Evolutionary conservation across 2,329 filamentous ascomycete genomes (phyloP).

Genomic region (Arthrinium phaeospermum): DNA sequence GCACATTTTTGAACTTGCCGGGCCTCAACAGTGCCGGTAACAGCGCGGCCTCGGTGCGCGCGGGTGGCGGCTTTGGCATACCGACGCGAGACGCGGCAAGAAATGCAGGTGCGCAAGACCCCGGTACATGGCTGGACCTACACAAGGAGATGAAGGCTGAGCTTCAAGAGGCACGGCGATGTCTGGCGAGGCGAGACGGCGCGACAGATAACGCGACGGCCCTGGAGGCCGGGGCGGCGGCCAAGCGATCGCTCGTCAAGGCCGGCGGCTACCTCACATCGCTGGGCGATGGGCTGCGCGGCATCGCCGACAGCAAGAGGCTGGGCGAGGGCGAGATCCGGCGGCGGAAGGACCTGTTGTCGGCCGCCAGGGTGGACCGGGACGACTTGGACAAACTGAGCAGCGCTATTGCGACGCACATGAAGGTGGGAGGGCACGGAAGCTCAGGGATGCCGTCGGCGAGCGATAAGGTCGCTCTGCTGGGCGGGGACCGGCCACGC

Average conservation of each 20-base stretch:
- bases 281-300: constrained; percentile 69
- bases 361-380: constrained; percentile 72
- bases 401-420: constrained; percentile 51
- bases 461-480: constrained; percentile 56
- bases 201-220: constrained; percentile 54
- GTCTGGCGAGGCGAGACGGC: constrained; percentile 71
- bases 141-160: constrained; percentile 75
- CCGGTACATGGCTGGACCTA: constrained; percentile 77
- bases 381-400: constrained; percentile 78
- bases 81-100: constrained; percentile 42
- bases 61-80: constrained; percentile 46
- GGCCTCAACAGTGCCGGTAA: constrained; percentile 52
- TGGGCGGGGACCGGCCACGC: constrained; percentile 46
- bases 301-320: constrained; percentile 58
- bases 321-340: constrained; percentile 78
- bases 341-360: constrained; percentile 72
- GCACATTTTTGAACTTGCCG: constrained; percentile 75
- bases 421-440: constrained; percentile 53
- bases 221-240: constrained; percentile 71
- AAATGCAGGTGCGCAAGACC: constrained; percentile 58
- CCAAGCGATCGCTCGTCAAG: constrained; percentile 75
- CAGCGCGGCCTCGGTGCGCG: constrained; percentile 54
- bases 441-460: constrained; percentile 48
- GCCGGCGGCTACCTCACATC: constrained; percentile 68
- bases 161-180: constrained; percentile 70